Conservation (phyloP, 2,329 filamentous ascomycete species). For the Fusarium tuaranense region DNA sequence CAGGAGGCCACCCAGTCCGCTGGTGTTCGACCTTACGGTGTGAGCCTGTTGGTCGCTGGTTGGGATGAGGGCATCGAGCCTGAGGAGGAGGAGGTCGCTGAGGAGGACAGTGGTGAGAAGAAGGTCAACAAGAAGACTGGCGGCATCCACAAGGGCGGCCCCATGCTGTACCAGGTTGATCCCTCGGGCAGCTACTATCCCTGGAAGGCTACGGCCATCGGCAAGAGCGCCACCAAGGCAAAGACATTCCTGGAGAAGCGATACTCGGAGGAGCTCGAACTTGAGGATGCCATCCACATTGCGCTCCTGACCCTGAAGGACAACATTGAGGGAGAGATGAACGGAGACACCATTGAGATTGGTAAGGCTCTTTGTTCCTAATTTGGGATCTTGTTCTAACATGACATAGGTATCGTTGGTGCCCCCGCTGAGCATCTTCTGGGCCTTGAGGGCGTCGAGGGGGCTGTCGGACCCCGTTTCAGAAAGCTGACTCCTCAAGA, state of each 20-base stretch:
- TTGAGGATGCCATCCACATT: constrained; percentile 99
- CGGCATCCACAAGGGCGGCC: constrained; percentile 93
- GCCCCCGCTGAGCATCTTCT: constrained; percentile 93
- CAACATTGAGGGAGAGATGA: constrained; percentile 99
- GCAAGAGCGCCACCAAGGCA: constrained; percentile 96
- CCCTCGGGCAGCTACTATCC: constrained; percentile 99
- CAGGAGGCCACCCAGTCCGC: constrained; percentile 99
- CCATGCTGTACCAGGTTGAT: constrained; percentile 98
- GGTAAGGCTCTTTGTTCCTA: constrained; percentile 64
- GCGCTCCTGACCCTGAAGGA: constrained; percentile 97
- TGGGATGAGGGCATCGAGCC: constrained; percentile 98
- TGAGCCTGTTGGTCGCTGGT: constrained; percentile 93
- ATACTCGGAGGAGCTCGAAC: constrained; percentile 95
- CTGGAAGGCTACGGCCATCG: constrained; percentile 99
- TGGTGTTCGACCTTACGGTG: constrained; percentile 96
- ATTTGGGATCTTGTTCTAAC: constrained; percentile 35
- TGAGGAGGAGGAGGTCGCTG: constrained; percentile 71
- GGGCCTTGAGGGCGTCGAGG: constrained; percentile 89
- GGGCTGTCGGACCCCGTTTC: constrained; percentile 87
- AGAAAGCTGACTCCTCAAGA: constrained; percentile 96
- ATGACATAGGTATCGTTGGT: constrained; percentile 83
- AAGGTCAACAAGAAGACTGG: constrained; percentile 88
- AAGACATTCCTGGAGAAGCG: constrained; percentile 99
- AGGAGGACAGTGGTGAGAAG: constrained; percentile 75
- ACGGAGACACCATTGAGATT: constrained; percentile 97